phyloP scores from a whole-genome alignment of 495 filamentous ascomycete species.

The Penicillium ochrochloron region DNA sequence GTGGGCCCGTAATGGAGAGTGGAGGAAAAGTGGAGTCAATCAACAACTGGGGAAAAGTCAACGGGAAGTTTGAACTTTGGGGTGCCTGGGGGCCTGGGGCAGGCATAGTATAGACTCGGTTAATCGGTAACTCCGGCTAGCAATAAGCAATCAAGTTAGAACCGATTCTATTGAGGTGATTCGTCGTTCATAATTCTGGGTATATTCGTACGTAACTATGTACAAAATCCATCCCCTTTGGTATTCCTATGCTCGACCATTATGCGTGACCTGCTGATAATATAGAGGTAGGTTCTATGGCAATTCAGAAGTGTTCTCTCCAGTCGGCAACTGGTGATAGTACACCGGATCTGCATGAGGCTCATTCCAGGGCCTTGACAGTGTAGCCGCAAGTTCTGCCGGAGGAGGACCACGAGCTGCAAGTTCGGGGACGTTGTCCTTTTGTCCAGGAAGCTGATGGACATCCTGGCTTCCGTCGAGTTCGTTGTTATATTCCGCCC shows the following conservation, averaged over 20 bases:
- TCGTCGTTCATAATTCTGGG: too few species aligned
- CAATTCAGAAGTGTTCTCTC: not conserved
- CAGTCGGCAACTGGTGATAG: not conserved
- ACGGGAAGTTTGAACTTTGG: too few species aligned
- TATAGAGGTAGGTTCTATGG: not conserved
- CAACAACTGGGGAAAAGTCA: not conserved
- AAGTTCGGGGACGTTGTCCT: not conserved
- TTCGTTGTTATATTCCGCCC: not conserved
- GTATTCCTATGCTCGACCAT: not conserved
- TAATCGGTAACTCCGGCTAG: not conserved
- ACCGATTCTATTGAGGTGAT: too few species aligned
- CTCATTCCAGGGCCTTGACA: not conserved
- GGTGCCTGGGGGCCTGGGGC: not conserved
- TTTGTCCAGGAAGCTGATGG: not conserved
- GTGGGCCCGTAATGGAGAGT: constrained; percentile 2
- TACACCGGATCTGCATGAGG: not conserved
- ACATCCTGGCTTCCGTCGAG: not conserved
- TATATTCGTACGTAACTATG: too few species aligned
- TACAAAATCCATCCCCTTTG: too few species aligned
- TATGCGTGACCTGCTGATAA: not conserved
- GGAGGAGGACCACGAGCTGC: not conserved
- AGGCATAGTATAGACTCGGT: not conserved
- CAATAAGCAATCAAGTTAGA: too few species aligned
- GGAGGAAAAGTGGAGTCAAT: constrained; percentile 3
- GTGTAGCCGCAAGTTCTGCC: not conserved